Percentiles rank a stretch among this genome's conserved stretches.
Evolutionary conservation across 148 eudicot genomes (phyloP).

Genomic region (Mesembryanthemum crystallinum): DNA sequence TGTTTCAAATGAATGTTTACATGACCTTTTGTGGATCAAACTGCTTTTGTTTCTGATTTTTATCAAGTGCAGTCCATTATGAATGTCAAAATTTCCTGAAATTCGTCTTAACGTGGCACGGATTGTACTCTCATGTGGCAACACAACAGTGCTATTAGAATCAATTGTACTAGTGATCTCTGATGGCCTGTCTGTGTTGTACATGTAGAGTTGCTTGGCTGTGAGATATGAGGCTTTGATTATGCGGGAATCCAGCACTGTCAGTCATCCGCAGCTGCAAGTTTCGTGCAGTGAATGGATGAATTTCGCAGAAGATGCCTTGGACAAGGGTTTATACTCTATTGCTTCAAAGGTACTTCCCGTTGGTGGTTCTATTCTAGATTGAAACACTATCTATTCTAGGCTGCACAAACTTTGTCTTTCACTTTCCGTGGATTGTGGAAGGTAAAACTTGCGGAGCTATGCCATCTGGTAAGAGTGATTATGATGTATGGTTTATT

Average conservation of each 20-base stretch:
- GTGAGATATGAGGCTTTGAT: conserved; percentile 80
- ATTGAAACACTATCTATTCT: background rate
- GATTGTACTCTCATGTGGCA: background rate
- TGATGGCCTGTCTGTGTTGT: background rate
- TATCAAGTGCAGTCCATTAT: background rate
- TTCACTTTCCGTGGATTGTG: background rate
- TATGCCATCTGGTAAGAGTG: background rate
- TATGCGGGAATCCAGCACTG: conserved; percentile 48
- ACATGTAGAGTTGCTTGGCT: conserved; percentile 73
- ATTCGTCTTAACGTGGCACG: background rate
- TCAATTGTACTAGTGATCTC: background rate
- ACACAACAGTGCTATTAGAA: background rate
- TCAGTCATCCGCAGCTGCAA: conserved; percentile 36
- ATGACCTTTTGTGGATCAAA: background rate
- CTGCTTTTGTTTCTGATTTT: no score
- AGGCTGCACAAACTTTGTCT: background rate
- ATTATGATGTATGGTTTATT: background rate
- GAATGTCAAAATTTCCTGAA: background rate
- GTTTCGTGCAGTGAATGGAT: conserved; percentile 69
- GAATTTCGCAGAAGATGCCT: conserved; percentile 61
- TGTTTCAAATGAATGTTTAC: conserved; percentile 2
- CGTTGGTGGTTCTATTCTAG: background rate
- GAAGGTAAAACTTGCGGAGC: background rate
- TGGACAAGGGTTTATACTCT: conserved; percentile 50
- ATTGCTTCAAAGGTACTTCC: conserved; percentile 53